These are phyloP conservation scores for Xylaria sp. DNA, from an alignment of 2,329 filamentous ascomycete species.

Conservation along the genomic window DNA sequence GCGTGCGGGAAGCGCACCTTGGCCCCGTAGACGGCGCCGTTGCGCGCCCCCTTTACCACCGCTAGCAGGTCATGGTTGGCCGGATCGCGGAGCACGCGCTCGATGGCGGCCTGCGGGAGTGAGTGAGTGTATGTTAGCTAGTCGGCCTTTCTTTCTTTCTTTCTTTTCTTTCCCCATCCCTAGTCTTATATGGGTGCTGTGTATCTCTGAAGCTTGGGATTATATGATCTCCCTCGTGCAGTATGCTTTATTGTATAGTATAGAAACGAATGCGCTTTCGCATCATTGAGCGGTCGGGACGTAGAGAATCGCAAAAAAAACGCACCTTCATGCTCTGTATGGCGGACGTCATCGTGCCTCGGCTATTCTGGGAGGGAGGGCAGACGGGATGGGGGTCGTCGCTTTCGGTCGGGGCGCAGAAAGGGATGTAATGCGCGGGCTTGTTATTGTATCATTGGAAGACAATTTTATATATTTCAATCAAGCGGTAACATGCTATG, in stretches of 20 bases:
- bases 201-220: background rate
- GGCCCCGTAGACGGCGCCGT: conserved; percentile 94
- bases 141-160: background rate
- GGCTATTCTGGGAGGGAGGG: conserved; percentile 30
- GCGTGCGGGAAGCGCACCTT: conserved; percentile 99
- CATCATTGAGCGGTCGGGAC: background rate
- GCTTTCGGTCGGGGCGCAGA: conserved; percentile 15
- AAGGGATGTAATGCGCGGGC: background rate
- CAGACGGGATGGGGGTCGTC: background rate
- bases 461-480: background rate
- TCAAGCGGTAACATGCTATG: background rate
- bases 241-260: background rate
- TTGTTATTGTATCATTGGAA: conserved; percentile 16
- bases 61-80: conserved; percentile 83
- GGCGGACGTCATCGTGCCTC: conserved; percentile 38
- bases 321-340: conserved; percentile 35
- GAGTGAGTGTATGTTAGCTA: background rate
- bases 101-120: conserved; percentile 65
- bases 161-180: background rate
- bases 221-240: background rate
- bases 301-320: conserved; percentile 8
- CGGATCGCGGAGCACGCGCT: conserved; percentile 80
- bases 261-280: background rate
- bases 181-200: background rate
- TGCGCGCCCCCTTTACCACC: conserved; percentile 90